A percentile compares a stretch with the other conserved stretches of the same genome.
phyloP scores from a whole-genome alignment of 805 yeast species.

The Saccharomycopsis fermentans region DNA sequence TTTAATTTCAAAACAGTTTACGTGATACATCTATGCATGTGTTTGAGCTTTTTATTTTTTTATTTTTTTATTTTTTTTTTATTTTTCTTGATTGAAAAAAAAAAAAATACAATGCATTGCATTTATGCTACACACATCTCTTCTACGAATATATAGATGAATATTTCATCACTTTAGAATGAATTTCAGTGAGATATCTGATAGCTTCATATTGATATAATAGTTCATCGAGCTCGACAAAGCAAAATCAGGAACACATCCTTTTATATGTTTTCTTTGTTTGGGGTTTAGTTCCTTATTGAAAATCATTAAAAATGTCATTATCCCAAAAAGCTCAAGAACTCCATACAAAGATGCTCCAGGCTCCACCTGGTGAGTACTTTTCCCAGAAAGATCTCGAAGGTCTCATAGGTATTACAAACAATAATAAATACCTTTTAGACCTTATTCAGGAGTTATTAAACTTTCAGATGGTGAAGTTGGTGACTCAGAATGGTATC shows the following conservation, averaged over 20 bases:
- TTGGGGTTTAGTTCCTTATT: not conserved
- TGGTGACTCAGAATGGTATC: constrained; percentile 57
- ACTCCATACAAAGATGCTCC: constrained; percentile 58
- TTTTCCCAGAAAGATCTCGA: constrained; percentile 65
- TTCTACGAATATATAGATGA: too few relatives aligned
- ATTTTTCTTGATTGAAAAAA: not conserved
- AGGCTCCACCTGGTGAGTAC: constrained; percentile 35
- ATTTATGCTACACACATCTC: not conserved
- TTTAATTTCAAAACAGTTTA: not conserved
- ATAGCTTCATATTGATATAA: too few relatives aligned
- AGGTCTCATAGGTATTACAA: constrained; percentile 33
- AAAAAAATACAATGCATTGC: not conserved
- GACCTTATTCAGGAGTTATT: constrained; percentile 33
- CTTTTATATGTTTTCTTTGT: not conserved
- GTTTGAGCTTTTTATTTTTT: not conserved
- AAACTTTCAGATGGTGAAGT: constrained; percentile 22
- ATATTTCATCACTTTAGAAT: too few relatives aligned
- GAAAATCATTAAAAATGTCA: not conserved
- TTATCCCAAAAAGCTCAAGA: constrained; percentile 38
- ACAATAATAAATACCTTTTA: constrained; percentile 32
- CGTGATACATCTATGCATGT: not conserved
- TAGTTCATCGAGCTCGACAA: too few relatives aligned
- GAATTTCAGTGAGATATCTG: too few relatives aligned
- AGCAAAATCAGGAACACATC: too few relatives aligned
- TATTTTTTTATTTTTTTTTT: not conserved